A percentile compares a stretch with the other conserved stretches of the same genome.
Evolutionary conservation across 148 eudicot species (phyloP).

Genomic region (Heliosperma pusillum): DNA sequence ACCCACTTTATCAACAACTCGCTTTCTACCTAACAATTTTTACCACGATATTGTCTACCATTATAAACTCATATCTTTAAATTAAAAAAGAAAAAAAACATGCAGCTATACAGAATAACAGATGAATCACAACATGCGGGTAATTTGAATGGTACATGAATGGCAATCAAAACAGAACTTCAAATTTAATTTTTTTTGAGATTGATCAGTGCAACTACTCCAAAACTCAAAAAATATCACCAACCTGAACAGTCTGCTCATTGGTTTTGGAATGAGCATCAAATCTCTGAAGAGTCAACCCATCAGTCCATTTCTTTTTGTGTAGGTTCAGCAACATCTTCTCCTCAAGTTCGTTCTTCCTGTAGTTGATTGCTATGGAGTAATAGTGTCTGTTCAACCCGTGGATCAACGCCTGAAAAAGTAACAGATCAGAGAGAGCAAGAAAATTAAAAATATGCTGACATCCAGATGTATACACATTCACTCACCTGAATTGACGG

Average conservation of each 20-base stretch:
- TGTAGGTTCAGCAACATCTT: slow-evolving; percentile 95
- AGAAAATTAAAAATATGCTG: background rate
- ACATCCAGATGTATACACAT: background rate
- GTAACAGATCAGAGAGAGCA: slow-evolving; percentile 7
- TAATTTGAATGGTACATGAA: background rate
- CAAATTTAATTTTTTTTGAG: background rate
- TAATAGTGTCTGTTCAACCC: slow-evolving; percentile 95
- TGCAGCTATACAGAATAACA: background rate
- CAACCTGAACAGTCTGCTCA: slow-evolving; percentile 95
- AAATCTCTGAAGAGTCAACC: slow-evolving; percentile 84
- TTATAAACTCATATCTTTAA: too few species aligned
- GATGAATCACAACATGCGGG: background rate
- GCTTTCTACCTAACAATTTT: background rate
- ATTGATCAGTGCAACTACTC: background rate
- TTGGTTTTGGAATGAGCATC: slow-evolving; percentile 92
- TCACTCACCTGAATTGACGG: slow-evolving; percentile 83
- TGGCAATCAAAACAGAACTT: background rate
- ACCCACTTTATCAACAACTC: background rate
- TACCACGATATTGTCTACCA: too few species aligned
- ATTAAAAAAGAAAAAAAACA: too few species aligned
- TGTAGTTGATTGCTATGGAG: slow-evolving; percentile 91
- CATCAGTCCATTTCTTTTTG: slow-evolving; percentile 99
- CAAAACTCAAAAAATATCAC: slow-evolving; percentile 10
- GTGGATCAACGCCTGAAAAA: slow-evolving; percentile 83
- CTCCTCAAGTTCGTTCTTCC: slow-evolving; percentile 97